Base-by-base conservation (phyloP, 2,329 filamentous ascomycete species). In the Pseudogymnoascus sp. region DNA sequence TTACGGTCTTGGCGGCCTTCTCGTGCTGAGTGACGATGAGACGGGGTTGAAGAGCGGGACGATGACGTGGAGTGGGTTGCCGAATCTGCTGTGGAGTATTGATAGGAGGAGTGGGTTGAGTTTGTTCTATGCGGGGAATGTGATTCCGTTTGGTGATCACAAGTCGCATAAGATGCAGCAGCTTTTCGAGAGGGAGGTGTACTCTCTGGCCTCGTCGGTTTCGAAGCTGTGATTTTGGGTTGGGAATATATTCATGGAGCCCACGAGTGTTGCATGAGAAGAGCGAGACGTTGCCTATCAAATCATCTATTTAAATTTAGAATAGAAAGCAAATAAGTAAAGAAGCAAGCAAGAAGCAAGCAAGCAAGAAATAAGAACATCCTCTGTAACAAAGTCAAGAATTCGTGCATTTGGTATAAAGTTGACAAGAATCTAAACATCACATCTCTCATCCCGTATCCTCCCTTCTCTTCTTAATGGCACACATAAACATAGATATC, bases 41-140 rank as follows among this genome's bases (percentile, higher is more conserved):
- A 71, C 69, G 3, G 69, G 76, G 62, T 72, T 78, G 59, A 76
- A 71, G 65, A 72, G 70, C 31, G 76, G 76, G 1, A 75, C 75
- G 3, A 31, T 81, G 65, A 70, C 70, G 4, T 82, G 80, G 80
- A 72, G 75, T 50, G 80, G 80, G 0, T 74, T 78, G 63, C 72
- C 76, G 10, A 82, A 82, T 68, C 66, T 78, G 3, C 74, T 75
- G 16, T 83, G 80, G 80, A 76, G 77, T 66, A 68, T 79, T 70
- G 73, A 75, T 69, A 65, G 75, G 1, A 69, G 72, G 33, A 72
- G 73, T 5, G 79, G 76, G 0, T 19, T 82, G 4, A 76, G 74
- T 53, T 73, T 76, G 7, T 70, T 78, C 14, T 78, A 78, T 66
- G 77, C 72, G 0, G 76, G 75, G 63, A 78, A 81, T 68, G 69